Evolutionary conservation across 1,139 yeast genomes (phyloP).

Genomic region (Taphrina betulina): DNA sequence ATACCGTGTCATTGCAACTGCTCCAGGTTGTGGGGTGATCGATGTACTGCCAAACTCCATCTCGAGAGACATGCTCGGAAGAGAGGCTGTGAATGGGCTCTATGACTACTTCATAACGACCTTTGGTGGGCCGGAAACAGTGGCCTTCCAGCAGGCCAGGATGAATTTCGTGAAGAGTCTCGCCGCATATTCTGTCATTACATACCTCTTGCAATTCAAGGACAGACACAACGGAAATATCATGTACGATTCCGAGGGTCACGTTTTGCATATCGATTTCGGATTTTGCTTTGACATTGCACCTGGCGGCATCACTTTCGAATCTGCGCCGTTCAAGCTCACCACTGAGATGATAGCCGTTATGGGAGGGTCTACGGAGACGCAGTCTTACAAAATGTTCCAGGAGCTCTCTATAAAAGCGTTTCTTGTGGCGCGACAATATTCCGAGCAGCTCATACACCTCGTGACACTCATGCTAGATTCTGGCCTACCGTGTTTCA

Average conservation of each 20-base stretch:
- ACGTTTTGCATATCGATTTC: constrained; percentile 91
- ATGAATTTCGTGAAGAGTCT: constrained; percentile 88
- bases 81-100: constrained; percentile 97
- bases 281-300: constrained; percentile 98
- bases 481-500: constrained; percentile 94
- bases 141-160: constrained; percentile 86
- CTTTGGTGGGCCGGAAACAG: constrained; percentile 88
- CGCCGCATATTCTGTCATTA: constrained; percentile 93
- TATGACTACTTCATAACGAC: constrained; percentile 89
- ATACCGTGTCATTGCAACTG: constrained; percentile 94
- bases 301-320: constrained; percentile 98
- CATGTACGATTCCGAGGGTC: constrained; percentile 96
- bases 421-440: constrained; percentile 82
- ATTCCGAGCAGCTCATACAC: constrained; percentile 80
- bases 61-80: constrained; percentile 96
- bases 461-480: constrained; percentile 91
- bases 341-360: constrained; percentile 96
- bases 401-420: constrained; percentile 95
- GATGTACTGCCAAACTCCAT: constrained; percentile 94
- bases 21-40: constrained; percentile 98
- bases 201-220: constrained; percentile 88
- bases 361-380: constrained; percentile 80
- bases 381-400: constrained; percentile 91
- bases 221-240: constrained; percentile 99
- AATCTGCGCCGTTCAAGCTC: constrained; percentile 93